Percentiles rank a stretch among this genome's conserved stretches.
Conservation (phyloP, 805 yeast genomes). For the Wickerhamiella sorbophila region DNA sequence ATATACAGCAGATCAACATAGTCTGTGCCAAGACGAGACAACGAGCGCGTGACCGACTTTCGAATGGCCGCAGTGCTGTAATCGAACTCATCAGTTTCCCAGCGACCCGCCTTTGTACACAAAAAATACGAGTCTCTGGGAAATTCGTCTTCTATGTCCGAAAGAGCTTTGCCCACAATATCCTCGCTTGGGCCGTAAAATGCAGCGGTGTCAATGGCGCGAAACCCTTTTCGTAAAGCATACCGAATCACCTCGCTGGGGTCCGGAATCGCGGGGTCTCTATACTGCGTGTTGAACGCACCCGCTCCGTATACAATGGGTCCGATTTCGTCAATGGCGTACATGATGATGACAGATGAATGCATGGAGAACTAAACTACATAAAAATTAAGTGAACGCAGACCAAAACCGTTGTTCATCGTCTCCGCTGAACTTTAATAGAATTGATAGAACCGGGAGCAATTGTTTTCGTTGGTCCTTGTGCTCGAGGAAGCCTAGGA, state of each 20-base stretch:
- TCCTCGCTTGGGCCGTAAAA: slow-evolving; percentile 83
- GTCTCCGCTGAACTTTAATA: slow-evolving; percentile 49
- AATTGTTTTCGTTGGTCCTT: slow-evolving; percentile 79
- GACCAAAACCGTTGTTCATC: slow-evolving; percentile 63
- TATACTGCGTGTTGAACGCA: slow-evolving; percentile 68
- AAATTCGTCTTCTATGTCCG: slow-evolving; percentile 24
- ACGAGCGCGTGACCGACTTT: slow-evolving; percentile 49
- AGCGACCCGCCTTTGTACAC: slow-evolving; percentile 78
- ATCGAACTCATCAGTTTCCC: slow-evolving; percentile 55
- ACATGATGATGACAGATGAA: neutral
- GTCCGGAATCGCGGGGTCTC: slow-evolving; percentile 48
- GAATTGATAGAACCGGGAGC: slow-evolving; percentile 69
- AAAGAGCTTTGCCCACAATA: slow-evolving; percentile 54
- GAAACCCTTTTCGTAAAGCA: slow-evolving; percentile 55
- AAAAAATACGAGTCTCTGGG: slow-evolving; percentile 53
- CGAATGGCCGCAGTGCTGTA: slow-evolving; percentile 49
- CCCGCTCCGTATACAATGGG: slow-evolving; percentile 78
- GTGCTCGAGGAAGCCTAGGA: slow-evolving; percentile 84
- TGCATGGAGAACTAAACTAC: slow-evolving; percentile 21
- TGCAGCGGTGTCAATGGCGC: slow-evolving; percentile 82
- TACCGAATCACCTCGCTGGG: slow-evolving; percentile 39
- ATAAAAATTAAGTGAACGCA: slow-evolving; percentile 41
- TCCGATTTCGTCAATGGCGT: neutral
- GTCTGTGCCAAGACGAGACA: slow-evolving; percentile 46
- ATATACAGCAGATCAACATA: slow-evolving; percentile 73